Evolutionary conservation across 768 basidiomycete genomes (phyloP), one percentile per base, ranked within the genome.

Genomic region (Tulasnella sp.): DNA sequence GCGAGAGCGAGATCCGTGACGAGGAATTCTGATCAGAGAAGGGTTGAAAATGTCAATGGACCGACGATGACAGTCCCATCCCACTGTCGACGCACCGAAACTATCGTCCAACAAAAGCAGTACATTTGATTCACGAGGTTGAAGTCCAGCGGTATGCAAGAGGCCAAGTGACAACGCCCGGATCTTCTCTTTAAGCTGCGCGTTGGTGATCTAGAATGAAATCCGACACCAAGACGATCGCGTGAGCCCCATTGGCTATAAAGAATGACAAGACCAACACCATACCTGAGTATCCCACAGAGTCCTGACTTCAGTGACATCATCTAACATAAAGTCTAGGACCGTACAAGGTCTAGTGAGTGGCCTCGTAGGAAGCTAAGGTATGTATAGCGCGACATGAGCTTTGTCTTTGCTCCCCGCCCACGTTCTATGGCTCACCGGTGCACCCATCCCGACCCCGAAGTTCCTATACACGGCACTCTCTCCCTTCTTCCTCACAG

Each of bases 391-490:
- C 3, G 3, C 42, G 42, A 27, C 15, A 9, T 48, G 19, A 19
- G 53, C 31, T 22, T 52, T 30, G 34, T 27, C n/a, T 56, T 31
- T 29, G 24, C 12, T 41, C 4, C 27, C 25, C 2, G 38, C 4
- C 3, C 42, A 59, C 21, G 42, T 15, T 5, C 15, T 42, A 53
- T 22, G 19, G 58, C 68, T 42, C 46, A 70, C 63, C 54, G 49
- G 64, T 59, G 69, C 71, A 83, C 91, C 74, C 84, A 81, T 65
- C 80, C 92, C 70, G 15, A 70, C 80, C 82, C 85, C 80, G 75
- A 92, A 96, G 73, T 88, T 91, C 66, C 93, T 80, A 70, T 93
- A 94, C 15, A 92, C 75, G 0, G 90, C 88, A 65, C 88, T 92
- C 72, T 93, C 87, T 7, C 79, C 76, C 11, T 85, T 77, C 66